Percentiles rank a stretch among this genome's conserved stretches.
Conservation (phyloP, 1,284 basidiomycete genomes). For the Polyporus tsugae region DNA sequence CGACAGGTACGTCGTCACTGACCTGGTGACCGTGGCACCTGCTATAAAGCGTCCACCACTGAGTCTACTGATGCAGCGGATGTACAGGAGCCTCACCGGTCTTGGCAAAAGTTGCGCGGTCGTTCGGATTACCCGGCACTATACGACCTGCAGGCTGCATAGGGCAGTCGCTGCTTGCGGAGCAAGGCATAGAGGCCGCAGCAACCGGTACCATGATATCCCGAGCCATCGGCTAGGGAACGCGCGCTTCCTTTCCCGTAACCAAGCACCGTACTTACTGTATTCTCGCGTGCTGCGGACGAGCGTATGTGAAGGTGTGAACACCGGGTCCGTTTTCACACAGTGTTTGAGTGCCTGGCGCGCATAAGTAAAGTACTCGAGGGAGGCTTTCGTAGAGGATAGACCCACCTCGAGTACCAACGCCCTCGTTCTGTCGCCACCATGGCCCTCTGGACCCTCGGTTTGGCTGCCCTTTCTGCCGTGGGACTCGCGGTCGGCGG, state of each 20-base stretch:
- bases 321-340: background rate
- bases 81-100: background rate
- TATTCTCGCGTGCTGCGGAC: background rate
- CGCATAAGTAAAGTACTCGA: background rate
- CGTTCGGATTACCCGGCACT: background rate
- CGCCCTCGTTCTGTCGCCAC: background rate
- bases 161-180: background rate
- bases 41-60: background rate
- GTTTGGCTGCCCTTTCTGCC: background rate
- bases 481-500: slow-evolving; percentile 1
- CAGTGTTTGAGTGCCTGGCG: background rate
- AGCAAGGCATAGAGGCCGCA: background rate
- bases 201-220: slow-evolving; percentile 5
- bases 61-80: background rate
- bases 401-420: background rate
- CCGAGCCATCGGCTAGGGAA: slow-evolving; percentile 3
- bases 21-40: background rate
- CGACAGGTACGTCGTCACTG: background rate
- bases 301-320: background rate
- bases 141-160: too few relatives aligned
- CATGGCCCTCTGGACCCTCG: slow-evolving; percentile 1
- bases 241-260: slow-evolving; percentile 1
- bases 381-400: background rate
- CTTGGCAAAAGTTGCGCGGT: background rate
- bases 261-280: background rate